A percentile compares a stretch with the other conserved stretches of the same genome.
phyloP scores from a whole-genome alignment of 495 filamentous ascomycete genomes.

The Lophiostoma macrostomum region DNA sequence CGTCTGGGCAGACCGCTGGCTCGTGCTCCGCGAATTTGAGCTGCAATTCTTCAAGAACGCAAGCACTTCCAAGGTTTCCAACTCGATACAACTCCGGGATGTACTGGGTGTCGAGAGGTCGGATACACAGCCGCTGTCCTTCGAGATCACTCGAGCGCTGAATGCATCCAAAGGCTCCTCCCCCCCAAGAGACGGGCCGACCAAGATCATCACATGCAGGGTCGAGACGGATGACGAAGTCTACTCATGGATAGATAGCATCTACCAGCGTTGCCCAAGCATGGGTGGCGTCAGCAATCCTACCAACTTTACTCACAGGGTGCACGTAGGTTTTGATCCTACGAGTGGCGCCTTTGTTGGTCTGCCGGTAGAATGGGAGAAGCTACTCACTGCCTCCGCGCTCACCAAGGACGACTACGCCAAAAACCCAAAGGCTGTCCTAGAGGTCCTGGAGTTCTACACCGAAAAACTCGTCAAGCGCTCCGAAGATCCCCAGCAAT shows the following conservation, averaged over 20 bases:
- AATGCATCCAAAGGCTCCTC: conserved; percentile 55
- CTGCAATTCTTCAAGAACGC: conserved; percentile 91
- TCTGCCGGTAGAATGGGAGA: conserved; percentile 92
- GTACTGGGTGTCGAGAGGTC: conserved; percentile 81
- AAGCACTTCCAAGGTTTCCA: conserved; percentile 68
- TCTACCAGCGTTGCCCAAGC: conserved; percentile 91
- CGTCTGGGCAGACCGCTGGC: conserved; percentile 87
- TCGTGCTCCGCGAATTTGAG: conserved; percentile 82
- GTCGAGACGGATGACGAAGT: conserved; percentile 93
- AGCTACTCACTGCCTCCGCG: conserved; percentile 87
- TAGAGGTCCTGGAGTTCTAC: conserved; percentile 97
- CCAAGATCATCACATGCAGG: conserved; percentile 77
- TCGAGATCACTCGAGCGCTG: conserved; percentile 78
- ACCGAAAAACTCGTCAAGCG: conserved; percentile 83
- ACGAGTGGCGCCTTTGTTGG: conserved; percentile 90
- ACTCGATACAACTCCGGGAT: conserved; percentile 76
- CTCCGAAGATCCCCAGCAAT: conserved; percentile 74
- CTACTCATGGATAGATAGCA: conserved; percentile 97
- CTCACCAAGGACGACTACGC: conserved; percentile 98
- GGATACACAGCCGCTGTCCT: conserved; percentile 80
- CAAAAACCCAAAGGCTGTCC: conserved; percentile 95
- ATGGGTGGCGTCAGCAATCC: conserved; percentile 98
- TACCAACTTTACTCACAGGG: conserved; percentile 92
- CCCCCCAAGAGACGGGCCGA: conserved; percentile 68
- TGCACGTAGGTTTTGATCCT: conserved; percentile 97